Percentiles rank a stretch among this genome's conserved stretches.
These are phyloP conservation scores for Alternaria triticimaculans DNA, from an alignment of 2,329 filamentous ascomycete genomes.

Conservation along the genomic window DNA sequence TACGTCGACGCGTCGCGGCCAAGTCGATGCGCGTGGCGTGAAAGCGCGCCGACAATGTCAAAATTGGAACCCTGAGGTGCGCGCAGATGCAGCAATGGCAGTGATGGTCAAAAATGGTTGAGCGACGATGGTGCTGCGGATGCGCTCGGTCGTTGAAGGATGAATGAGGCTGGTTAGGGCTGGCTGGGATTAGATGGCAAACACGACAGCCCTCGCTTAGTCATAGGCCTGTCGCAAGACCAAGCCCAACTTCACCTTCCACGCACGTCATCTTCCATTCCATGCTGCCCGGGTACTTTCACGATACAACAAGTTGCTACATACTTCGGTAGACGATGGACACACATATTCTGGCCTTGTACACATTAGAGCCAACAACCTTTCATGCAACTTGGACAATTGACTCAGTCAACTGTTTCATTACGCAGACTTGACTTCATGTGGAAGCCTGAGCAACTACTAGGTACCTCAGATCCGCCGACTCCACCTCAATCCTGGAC, in stretches of 20 bases:
- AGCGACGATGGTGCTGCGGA: conserved; percentile 30
- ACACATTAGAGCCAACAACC: background rate
- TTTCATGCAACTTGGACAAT: background rate
- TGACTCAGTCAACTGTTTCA: background rate
- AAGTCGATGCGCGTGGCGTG: conserved; percentile 31
- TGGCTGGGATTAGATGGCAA: conserved; percentile 16
- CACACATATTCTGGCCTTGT: rapidly evolving
- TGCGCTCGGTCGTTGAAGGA: conserved; percentile 26
- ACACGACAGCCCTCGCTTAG: conserved; percentile 11
- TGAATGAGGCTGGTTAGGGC: conserved; percentile 19
- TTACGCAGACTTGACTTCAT: background rate
- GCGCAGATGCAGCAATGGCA: conserved; percentile 33
- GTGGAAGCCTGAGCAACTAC: background rate
- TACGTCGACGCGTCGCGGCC: conserved; percentile 41
- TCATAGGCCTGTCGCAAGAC: background rate
- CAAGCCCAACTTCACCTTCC: background rate
- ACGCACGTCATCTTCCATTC: background rate
- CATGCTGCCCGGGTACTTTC: background rate
- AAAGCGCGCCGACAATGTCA: conserved; percentile 29
- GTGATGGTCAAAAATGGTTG: conserved; percentile 19
- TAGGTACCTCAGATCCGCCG: background rate
- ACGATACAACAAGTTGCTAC: background rate
- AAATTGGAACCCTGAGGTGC: conserved; percentile 19
- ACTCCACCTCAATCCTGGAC: background rate
- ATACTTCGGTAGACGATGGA: background rate